phyloP scores from a whole-genome alignment of 768 basidiomycete species.

The Panaeolus papilionaceus region DNA sequence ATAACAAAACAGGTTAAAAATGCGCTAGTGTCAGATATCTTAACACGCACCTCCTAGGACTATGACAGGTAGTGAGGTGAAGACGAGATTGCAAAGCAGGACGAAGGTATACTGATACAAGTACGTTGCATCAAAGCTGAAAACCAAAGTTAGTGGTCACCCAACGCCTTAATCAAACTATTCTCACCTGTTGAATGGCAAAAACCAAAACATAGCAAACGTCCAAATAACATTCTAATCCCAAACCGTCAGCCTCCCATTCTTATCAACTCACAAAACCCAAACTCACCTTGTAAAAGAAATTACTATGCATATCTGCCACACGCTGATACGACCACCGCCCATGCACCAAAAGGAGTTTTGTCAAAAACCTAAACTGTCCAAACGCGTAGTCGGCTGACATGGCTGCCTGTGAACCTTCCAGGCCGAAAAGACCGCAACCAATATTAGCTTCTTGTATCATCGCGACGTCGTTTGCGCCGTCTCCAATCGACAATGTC shows the following conservation, averaged over 20 bases:
- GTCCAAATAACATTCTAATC: slow-evolving; percentile 90
- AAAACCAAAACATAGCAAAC: slow-evolving; percentile 92
- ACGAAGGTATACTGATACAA: slow-evolving; percentile 96
- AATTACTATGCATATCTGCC: slow-evolving; percentile 96
- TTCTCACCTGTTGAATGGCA: slow-evolving; percentile 83
- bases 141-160: slow-evolving; percentile 20
- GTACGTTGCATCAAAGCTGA: slow-evolving; percentile 92
- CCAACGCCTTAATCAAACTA: slow-evolving; percentile 11
- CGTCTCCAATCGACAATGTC: slow-evolving; percentile 97
- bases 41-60: slow-evolving; percentile 76
- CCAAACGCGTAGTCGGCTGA: slow-evolving; percentile 99
- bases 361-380: slow-evolving; percentile 93
- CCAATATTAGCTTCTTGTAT: slow-evolving; percentile 99
- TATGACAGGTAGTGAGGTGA: slow-evolving; percentile 93
- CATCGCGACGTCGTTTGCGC: slow-evolving; percentile 99
- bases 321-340: slow-evolving; percentile 97
- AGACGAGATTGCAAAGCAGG: slow-evolving; percentile 88
- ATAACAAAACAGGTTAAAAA: slow-evolving; percentile 19
- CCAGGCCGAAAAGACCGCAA: slow-evolving; percentile 90
- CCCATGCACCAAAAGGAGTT: slow-evolving; percentile 91
- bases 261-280: background rate
- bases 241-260: slow-evolving; percentile 20
- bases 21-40: background rate
- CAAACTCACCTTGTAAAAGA: slow-evolving; percentile 90
- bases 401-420: slow-evolving; percentile 99